Evolutionary conservation across 140 eudicot species (phyloP).

Genomic region (Cichorium intybus): DNA sequence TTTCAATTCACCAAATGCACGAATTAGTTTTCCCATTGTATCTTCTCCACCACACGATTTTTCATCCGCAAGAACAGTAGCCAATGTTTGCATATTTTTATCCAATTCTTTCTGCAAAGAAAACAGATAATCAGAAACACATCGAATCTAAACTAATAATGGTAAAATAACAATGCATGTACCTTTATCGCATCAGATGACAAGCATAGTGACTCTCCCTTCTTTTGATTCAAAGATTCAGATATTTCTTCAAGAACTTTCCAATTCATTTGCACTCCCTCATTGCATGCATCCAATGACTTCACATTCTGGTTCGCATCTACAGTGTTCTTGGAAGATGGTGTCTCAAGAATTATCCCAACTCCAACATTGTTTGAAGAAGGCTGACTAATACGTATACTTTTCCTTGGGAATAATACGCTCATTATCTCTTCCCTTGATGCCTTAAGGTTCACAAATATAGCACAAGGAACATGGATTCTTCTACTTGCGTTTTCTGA

Average conservation of each 20-base stretch:
- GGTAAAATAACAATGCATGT: conserved; percentile 1
- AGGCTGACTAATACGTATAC: background rate
- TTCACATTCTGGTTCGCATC: background rate
- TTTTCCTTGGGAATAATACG: conserved; percentile 24
- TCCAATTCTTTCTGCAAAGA: conserved; percentile 33
- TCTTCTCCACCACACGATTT: background rate
- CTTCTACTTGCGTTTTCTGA: background rate
- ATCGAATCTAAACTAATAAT: background rate
- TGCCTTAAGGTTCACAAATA: conserved; percentile 17
- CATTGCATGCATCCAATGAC: background rate
- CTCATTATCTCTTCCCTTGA: conserved; percentile 18
- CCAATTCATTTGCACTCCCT: conserved; percentile 18
- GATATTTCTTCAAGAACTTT: conserved; percentile 17
- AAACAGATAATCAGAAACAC: background rate
- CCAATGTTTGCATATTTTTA: conserved; percentile 4
- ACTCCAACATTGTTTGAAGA: background rate
- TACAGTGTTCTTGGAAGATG: background rate
- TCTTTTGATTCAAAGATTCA: conserved; percentile 11
- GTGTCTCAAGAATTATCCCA: background rate
- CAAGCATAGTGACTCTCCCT: conserved; percentile 7
- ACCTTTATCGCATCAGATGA: conserved; percentile 35
- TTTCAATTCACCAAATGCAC: conserved; percentile 4
- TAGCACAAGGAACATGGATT: conserved; percentile 20
- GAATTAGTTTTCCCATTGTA: background rate
- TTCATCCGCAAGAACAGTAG: conserved; percentile 13